Evolutionary conservation across 2,329 filamentous ascomycete genomes (phyloP), one percentile per base, ranked within the genome.

Genomic region (Trichoderma sp.): DNA sequence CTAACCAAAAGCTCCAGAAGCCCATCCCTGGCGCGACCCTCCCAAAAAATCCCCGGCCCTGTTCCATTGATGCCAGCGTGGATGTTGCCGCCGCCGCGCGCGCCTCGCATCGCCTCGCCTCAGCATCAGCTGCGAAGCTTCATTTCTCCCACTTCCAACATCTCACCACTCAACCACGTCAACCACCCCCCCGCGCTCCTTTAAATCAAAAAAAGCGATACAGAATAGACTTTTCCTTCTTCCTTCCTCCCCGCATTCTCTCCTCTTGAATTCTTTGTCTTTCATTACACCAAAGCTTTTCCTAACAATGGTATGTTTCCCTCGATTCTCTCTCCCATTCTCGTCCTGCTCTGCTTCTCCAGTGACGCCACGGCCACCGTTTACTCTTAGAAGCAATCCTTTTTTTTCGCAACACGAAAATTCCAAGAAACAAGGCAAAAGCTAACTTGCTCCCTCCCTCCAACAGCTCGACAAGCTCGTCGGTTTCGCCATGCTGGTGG

Each of bases 381-480:
- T 53, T 49, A 2, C 52, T 53, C 6, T 29, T 37, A 35, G 33
- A 13, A 29, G 43, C 29, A 52, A 27, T 14, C 61, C 19, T 19
- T 19, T n/a, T 27, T 27, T 4, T 27, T 11, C 19, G 24, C 31
- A 24, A 49, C 3, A 35, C 43, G n/a, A 14, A 29, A 27, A 0
- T 10, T 37, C 1, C 21, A 43, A 33, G 14, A 35, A 33, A 14
- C 4, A n/a, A 57, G 3, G 4, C 16, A 24, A 14, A 33, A 52
- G 40, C 64, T 58, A 67, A 59, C 10, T 21, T 21, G 7, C 11
- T 37, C 19, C 10, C 10, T 10, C 62, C 16, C 33, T 35, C 33
- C 33, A 35, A 35, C 80, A 99, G 96, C 92, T 97, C 83, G 96
- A 97, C 88, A 94, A 93, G 89, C 87, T 89, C 79, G 85, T 88